phyloP scores from a whole-genome alignment of 2,329 filamentous ascomycete species.

The Phaeosphaeria sp. region DNA sequence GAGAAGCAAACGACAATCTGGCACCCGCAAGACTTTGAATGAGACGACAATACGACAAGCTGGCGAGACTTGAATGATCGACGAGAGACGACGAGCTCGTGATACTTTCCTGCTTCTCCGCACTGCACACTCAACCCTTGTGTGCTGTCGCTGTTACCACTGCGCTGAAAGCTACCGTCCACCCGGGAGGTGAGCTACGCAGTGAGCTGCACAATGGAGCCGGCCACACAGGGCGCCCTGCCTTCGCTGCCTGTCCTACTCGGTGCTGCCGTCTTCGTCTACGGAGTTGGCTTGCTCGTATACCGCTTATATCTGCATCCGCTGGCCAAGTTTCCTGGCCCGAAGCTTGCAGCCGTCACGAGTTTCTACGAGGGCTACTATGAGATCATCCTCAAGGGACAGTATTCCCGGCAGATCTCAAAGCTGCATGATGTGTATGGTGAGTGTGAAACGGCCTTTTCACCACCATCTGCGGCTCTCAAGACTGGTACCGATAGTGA shows the following conservation, averaged over 20 bases:
- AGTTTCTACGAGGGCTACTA: slow-evolving; percentile 46
- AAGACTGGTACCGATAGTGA: neutral
- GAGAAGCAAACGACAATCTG: neutral
- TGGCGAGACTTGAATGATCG: no score
- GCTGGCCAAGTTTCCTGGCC: slow-evolving; percentile 54
- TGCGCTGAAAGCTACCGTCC: no score
- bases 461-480: no score
- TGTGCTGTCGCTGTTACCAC: neutral
- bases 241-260: slow-evolving; percentile 19
- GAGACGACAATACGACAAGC: no score
- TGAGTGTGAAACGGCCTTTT: slow-evolving; percentile 8
- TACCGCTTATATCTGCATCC: slow-evolving; percentile 55
- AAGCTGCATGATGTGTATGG: slow-evolving; percentile 43
- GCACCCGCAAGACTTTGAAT: neutral
- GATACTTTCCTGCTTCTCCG: neutral
- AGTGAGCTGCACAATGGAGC: neutral
- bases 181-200: slow-evolving; percentile 2
- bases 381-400: slow-evolving; percentile 39
- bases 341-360: slow-evolving; percentile 40
- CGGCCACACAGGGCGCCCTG: slow-evolving; percentile 5
- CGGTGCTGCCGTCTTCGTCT: slow-evolving; percentile 16
- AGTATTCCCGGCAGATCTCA: slow-evolving; percentile 40
- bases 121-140: neutral
- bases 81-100: no score
- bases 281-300: slow-evolving; percentile 29